phyloP scores from a whole-genome alignment of 768 basidiomycete genomes.

The Pleurotus giganteus region DNA sequence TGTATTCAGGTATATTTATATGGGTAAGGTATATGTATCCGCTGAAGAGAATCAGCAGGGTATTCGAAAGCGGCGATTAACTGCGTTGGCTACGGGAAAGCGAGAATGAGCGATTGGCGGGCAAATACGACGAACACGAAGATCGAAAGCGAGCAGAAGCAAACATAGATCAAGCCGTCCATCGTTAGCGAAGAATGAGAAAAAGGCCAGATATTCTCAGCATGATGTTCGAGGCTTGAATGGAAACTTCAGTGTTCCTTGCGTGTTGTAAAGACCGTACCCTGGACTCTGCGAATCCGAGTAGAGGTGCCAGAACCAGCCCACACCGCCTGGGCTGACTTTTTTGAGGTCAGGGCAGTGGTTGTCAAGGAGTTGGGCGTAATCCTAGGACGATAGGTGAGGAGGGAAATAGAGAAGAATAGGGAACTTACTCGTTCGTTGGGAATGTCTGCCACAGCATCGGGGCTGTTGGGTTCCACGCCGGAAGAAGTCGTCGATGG shows the following conservation, averaged over 20 bases:
- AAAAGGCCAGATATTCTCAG: slow-evolving; percentile 24
- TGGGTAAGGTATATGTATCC: too few relatives aligned
- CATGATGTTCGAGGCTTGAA: slow-evolving; percentile 63
- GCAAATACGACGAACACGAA: neutral
- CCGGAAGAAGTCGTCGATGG: slow-evolving; percentile 59
- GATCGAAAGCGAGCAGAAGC: neutral
- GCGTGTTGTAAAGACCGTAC: slow-evolving; percentile 60
- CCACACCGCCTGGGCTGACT: slow-evolving; percentile 59
- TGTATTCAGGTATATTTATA: too few relatives aligned
- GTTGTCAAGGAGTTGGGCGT: slow-evolving; percentile 59
- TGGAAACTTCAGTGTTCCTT: slow-evolving; percentile 54
- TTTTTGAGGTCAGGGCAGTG: slow-evolving; percentile 63
- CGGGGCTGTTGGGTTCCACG: slow-evolving; percentile 63
- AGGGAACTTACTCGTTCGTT: slow-evolving; percentile 51
- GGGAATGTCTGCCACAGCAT: slow-evolving; percentile 55
- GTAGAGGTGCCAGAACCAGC: slow-evolving; percentile 83
- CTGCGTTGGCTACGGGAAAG: too few relatives aligned
- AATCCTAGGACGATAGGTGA: slow-evolving; percentile 38
- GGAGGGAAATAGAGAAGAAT: neutral
- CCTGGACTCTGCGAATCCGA: slow-evolving; percentile 63
- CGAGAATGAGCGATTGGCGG: neutral
- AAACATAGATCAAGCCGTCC: too few relatives aligned
- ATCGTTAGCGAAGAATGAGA: neutral
- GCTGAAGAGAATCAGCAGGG: too few relatives aligned
- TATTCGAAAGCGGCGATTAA: too few relatives aligned